A percentile compares a stretch with the other conserved stretches of the same genome.
These are phyloP conservation scores for Allium sativum DNA, from an alignment of 106 monocot genomes.

Conservation along the genomic window DNA sequence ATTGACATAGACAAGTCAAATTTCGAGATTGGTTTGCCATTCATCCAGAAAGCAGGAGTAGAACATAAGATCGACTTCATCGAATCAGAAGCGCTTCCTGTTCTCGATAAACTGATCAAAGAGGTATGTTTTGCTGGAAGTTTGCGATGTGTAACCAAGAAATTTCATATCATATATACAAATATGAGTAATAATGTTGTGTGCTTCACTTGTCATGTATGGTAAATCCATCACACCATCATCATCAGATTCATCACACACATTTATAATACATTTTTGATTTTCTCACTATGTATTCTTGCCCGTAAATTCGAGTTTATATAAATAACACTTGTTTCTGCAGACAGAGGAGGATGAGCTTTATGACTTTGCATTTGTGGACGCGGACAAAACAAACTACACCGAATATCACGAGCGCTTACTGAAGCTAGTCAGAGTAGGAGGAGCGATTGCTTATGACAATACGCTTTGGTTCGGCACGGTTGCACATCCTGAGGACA, in stretches of 20 bases:
- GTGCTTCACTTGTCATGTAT: too few species aligned
- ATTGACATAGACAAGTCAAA: slow-evolving; percentile 12
- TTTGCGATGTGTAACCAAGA: not conserved
- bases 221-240: too few species aligned
- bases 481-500: slow-evolving; percentile 21
- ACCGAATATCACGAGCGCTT: slow-evolving; percentile 39
- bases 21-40: slow-evolving; percentile 13
- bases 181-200: too few species aligned
- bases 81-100: slow-evolving; percentile 14
- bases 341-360: slow-evolving; percentile 19
- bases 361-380: slow-evolving; percentile 53
- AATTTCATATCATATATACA: too few species aligned
- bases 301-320: too few species aligned
- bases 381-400: slow-evolving; percentile 45
- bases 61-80: slow-evolving; percentile 27
- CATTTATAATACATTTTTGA: too few species aligned
- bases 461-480: slow-evolving; percentile 54
- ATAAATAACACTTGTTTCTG: too few species aligned
- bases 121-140: slow-evolving; percentile 1
- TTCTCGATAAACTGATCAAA: slow-evolving; percentile 14
- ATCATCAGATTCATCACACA: too few species aligned
- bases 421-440: slow-evolving; percentile 41
- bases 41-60: slow-evolving; percentile 14
- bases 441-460: slow-evolving; percentile 52
- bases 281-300: too few species aligned